phyloP scores from a whole-genome alignment of 2,329 filamentous ascomycete species.

The Fusarium armeniacum region DNA sequence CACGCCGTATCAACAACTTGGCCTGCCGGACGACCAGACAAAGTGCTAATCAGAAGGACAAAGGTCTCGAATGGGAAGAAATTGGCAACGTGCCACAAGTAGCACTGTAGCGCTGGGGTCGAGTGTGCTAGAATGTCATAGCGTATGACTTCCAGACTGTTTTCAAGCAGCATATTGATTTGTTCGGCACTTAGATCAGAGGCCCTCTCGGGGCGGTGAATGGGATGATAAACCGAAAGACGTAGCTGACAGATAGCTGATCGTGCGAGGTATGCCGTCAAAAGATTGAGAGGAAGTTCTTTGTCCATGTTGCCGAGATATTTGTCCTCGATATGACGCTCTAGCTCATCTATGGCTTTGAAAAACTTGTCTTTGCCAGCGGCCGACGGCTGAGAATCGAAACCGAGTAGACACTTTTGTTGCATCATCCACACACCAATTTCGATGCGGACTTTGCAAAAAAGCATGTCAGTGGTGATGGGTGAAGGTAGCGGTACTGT shows the following conservation, averaged over 20 bases:
- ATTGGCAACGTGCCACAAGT: conserved; percentile 7
- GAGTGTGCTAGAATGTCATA: conserved; percentile 10
- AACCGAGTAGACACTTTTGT: conserved; percentile 11
- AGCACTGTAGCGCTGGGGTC: not conserved
- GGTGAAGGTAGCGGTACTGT: conserved; percentile 1
- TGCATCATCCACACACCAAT: conserved; percentile 21
- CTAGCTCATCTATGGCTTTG: conserved; percentile 7
- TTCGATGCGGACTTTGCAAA: conserved; percentile 18
- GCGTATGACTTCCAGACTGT: conserved; percentile 5
- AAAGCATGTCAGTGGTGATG: conserved; percentile 9
- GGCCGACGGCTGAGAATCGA: not conserved
- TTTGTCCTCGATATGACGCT: not conserved
- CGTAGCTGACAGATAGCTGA: conserved; percentile 8
- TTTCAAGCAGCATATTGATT: conserved; percentile 1
- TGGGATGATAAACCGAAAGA: conserved; percentile 3
- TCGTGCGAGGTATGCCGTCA: conserved; percentile 6
- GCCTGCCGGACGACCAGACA: not conserved
- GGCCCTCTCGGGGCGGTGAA: conserved; percentile 3
- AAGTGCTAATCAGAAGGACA: conserved; percentile 10
- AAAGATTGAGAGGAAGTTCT: not conserved
- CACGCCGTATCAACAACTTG: not conserved
- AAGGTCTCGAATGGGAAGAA: conserved; percentile 12
- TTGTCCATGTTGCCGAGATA: conserved; percentile 1
- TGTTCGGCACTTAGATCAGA: conserved; percentile 3
- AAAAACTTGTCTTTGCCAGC: not conserved